phyloP scores from a whole-genome alignment of 2,329 filamentous ascomycete species.

The Neopestalotiopsis rosae region DNA sequence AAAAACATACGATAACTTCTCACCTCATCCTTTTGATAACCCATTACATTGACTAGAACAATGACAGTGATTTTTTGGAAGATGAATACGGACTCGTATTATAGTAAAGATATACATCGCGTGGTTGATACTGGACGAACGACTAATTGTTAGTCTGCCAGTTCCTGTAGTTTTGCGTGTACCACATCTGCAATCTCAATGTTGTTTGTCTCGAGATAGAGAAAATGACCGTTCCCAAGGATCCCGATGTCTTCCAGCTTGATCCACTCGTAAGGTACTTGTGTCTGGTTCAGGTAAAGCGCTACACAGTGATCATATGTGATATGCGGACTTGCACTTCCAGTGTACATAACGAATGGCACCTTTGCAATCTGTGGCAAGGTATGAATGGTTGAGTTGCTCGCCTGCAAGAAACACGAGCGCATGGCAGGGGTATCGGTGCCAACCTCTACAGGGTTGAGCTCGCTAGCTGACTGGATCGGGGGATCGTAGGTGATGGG shows the following conservation, averaged over 20 bases:
- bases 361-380: constrained; percentile 19
- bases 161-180: background rate
- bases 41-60: no score
- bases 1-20: no score
- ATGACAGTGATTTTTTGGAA: no score
- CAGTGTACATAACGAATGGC: constrained; percentile 20
- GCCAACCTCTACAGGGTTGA: constrained; percentile 15
- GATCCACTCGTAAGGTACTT: constrained; percentile 17
- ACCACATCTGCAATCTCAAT: constrained; percentile 15
- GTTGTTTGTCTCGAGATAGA: constrained; percentile 19
- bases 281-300: constrained; percentile 17
- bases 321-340: constrained; percentile 17
- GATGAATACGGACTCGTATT: no score
- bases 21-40: no score
- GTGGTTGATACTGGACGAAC: no score
- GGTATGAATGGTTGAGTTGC: constrained; percentile 13
- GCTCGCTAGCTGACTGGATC: background rate
- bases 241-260: constrained; percentile 18
- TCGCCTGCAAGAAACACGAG: constrained; percentile 18
- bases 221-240: constrained; percentile 19
- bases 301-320: constrained; percentile 21
- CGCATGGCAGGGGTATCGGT: constrained; percentile 15
- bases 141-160: background rate
- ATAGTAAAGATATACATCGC: no score
- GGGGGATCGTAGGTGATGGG: constrained; percentile 19